Conservation (phyloP, 495 filamentous ascomycete genomes). For the Lepidopterella palustris region DNA sequence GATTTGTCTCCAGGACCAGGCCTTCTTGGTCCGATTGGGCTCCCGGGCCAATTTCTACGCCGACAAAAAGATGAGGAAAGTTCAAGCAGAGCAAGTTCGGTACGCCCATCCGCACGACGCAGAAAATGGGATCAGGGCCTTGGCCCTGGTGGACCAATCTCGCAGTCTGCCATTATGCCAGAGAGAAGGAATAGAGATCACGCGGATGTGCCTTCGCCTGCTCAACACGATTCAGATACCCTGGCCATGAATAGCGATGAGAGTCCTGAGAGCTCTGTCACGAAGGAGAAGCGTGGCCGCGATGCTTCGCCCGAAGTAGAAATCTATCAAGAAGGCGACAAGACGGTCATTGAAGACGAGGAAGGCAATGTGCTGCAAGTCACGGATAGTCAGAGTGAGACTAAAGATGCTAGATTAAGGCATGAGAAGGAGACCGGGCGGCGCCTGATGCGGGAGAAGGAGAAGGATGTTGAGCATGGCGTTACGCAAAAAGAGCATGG, state of each 20-base stretch:
- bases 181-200: conserved; percentile 43
- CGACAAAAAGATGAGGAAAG: conserved; percentile 72
- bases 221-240: conserved; percentile 36
- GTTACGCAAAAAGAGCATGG: conserved; percentile 27
- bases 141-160: conserved; percentile 82
- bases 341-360: conserved; percentile 78
- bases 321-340: conserved; percentile 70
- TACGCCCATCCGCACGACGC: conserved; percentile 55
- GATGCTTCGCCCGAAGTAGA: conserved; percentile 30
- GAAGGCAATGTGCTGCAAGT: conserved; percentile 77
- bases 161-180: conserved; percentile 83
- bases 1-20: conserved; percentile 62
- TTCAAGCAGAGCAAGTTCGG: conserved; percentile 52
- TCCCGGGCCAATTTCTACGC: conserved; percentile 76
- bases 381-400: conserved; percentile 22
- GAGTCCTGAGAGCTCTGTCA: conserved; percentile 26
- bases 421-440: conserved; percentile 53
- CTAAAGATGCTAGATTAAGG: conserved; percentile 38
- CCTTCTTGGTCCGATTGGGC: conserved; percentile 65
- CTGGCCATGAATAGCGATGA: conserved; percentile 32
- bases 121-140: conserved; percentile 66
- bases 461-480: conserved; percentile 37
- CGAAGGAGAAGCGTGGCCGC: conserved; percentile 20
- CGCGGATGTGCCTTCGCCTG: conserved; percentile 13
- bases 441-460: conserved; percentile 44